Evolutionary conservation across 2,329 filamentous ascomycete genomes (phyloP), one percentile per base, ranked within the genome.

Genomic region (Aspergillus quadricinctus): DNA sequence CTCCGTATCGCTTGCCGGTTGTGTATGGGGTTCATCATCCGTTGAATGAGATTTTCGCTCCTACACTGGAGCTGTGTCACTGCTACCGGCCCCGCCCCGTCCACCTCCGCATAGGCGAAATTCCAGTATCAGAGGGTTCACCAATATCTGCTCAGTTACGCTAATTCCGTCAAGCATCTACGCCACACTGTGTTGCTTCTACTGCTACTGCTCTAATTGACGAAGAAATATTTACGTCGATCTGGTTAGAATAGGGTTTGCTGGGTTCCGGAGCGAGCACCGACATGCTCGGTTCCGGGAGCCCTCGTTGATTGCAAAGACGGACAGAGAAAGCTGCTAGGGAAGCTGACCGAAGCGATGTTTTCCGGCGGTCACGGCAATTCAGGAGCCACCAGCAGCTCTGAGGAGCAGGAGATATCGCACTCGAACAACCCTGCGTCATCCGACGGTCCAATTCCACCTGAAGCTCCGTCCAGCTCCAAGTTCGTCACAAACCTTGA

Each of bases 311-410:
- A 76, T 65, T 65, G 52, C 54, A 58, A 65, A 73, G 66, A 72
- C 68, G 66, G 66, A 70, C 64, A 68, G 64, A 70, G 64, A 64
- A 72, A 64, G 67, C 69, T 69, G 66, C 68, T 69, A 69, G 69
- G 69, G 67, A 6, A 60, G 64, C 64, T 65, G 66, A 66, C 64
- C 61, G 68, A 65, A 66, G 75, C 68, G 62, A 80, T 80, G 78
- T 72, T 73, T 69, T 69, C 76, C 69, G 73, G 76, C 69, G 69
- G 70, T 63, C 73, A 69, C 68, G 71, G 71, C 68, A 68, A 73
- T 64, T 66, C 74, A 43, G 64, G 57, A 57, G 62, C 68, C 65
- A 60, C 69, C 61, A 66, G 63, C 60, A 60, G 65, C 61, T 67
- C 69, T 52, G 57, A 64, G 53, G 65, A 69, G 57, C 68, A 69